Evolutionary conservation across 2,329 filamentous ascomycete genomes (phyloP).

Genomic region (Trichoderma endophyticum): DNA sequence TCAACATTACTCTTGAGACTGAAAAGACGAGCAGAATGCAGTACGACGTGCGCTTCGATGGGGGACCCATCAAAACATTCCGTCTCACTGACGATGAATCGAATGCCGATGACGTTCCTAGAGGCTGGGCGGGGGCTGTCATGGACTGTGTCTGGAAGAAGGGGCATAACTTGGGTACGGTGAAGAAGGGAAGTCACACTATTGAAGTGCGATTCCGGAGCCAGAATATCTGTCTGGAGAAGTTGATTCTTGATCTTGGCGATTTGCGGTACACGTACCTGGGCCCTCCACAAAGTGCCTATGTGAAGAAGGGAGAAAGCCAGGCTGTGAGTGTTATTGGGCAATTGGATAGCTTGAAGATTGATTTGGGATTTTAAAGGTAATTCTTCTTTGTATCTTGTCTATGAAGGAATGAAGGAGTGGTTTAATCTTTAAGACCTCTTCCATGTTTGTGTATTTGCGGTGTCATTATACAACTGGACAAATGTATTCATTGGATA

Average conservation of each 20-base stretch:
- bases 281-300: constrained; percentile 33
- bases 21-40: constrained; percentile 47
- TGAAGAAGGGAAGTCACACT: constrained; percentile 28
- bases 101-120: constrained; percentile 39
- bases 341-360: constrained; percentile 12
- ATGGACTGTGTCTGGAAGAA: constrained; percentile 50
- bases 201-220: constrained; percentile 32
- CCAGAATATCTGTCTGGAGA: constrained; percentile 37
- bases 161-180: constrained; percentile 30
- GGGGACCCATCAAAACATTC: constrained; percentile 32
- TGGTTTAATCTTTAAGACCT: neutral
- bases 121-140: constrained; percentile 48
- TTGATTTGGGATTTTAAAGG: constrained; percentile 15
- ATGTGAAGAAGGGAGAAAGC: constrained; percentile 20
- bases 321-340: neutral
- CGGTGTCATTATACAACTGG: neutral
- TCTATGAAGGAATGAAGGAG: neutral
- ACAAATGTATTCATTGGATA: neutral
- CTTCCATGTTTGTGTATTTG: neutral
- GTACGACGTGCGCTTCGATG: constrained; percentile 49
- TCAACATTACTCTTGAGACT: constrained; percentile 46
- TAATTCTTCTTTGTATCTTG: neutral
- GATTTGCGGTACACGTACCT: constrained; percentile 35
- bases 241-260: constrained; percentile 34
- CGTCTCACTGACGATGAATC: constrained; percentile 31